These are phyloP conservation scores for Botryotinia globosa DNA, from an alignment of 2,329 filamentous ascomycete genomes.

Conservation along the genomic window DNA sequence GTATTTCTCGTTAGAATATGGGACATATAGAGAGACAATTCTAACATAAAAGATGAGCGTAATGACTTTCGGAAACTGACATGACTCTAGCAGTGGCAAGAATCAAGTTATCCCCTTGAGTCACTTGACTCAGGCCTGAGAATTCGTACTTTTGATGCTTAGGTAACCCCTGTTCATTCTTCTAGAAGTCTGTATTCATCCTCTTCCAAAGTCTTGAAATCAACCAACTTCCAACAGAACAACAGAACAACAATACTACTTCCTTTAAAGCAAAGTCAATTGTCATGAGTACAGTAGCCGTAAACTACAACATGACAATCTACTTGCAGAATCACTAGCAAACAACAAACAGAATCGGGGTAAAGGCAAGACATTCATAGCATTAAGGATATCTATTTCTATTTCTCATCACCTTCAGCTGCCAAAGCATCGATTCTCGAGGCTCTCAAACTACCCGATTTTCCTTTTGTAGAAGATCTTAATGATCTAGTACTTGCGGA, in stretches of 20 bases:
- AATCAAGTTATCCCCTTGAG: too few relatives aligned
- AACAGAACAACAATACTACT: neutral
- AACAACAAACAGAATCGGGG: neutral
- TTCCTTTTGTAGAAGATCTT: constrained; percentile 12
- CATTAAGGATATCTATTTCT: constrained; percentile 11
- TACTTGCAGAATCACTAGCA: neutral
- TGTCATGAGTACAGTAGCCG: neutral
- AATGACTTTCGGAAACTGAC: neutral
- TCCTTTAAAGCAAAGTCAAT: neutral
- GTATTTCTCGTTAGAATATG: neutral
- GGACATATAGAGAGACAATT: neutral
- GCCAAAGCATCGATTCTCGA: constrained; percentile 3
- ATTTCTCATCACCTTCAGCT: constrained; percentile 10
- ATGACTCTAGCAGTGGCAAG: neutral
- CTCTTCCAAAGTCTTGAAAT: neutral
- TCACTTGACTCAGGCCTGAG: neutral
- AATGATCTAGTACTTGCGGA: constrained; percentile 15
- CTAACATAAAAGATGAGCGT: neutral
- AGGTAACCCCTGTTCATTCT: too few relatives aligned
- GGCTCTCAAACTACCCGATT: neutral
- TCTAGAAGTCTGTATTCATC: neutral
- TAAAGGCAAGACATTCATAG: neutral
- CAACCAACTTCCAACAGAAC: neutral
- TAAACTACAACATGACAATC: too few relatives aligned
- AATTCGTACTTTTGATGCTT: neutral